These are phyloP conservation scores for Mycena albidolilacea DNA, from an alignment of 768 basidiomycete genomes.

Conservation along the genomic window DNA sequence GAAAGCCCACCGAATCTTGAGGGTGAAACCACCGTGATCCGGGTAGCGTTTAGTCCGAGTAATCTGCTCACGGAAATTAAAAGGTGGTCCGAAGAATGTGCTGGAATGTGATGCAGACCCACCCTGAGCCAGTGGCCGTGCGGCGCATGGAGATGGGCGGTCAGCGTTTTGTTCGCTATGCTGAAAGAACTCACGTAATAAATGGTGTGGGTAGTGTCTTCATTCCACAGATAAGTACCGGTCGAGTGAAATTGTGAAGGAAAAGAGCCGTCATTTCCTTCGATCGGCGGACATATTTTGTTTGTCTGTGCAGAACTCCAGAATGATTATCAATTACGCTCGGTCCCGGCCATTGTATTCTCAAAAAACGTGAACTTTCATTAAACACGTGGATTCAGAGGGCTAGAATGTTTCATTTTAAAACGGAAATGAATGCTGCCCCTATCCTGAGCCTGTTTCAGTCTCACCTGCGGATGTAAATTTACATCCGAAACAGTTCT, in stretches of 20 bases:
- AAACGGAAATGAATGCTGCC: too few relatives aligned
- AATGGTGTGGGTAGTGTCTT: slow-evolving; percentile 90
- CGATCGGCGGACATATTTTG: too few relatives aligned
- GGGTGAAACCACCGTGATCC: slow-evolving; percentile 78
- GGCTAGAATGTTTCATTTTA: too few relatives aligned
- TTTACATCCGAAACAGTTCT: not conserved
- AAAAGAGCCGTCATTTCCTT: too few relatives aligned
- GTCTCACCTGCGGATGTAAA: not conserved
- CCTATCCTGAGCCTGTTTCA: not conserved
- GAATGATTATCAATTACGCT: too few relatives aligned
- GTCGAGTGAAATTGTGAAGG: too few relatives aligned
- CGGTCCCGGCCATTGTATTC: too few relatives aligned
- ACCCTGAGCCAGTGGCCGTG: slow-evolving; percentile 91
- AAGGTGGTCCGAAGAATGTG: slow-evolving; percentile 32
- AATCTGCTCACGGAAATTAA: slow-evolving; percentile 63
- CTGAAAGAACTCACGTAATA: slow-evolving; percentile 67
- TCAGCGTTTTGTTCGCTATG: not conserved
- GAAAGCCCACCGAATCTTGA: slow-evolving; percentile 80
- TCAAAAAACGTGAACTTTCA: too few relatives aligned
- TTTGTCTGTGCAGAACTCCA: too few relatives aligned
- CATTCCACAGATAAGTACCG: too few relatives aligned
- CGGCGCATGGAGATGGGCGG: slow-evolving; percentile 11
- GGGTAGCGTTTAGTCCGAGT: slow-evolving; percentile 84
- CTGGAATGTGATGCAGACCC: slow-evolving; percentile 47
- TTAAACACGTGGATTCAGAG: too few relatives aligned